Base-by-base conservation (phyloP, 805 yeast genomes). In the Metschnikowia bowlesiae region DNA sequence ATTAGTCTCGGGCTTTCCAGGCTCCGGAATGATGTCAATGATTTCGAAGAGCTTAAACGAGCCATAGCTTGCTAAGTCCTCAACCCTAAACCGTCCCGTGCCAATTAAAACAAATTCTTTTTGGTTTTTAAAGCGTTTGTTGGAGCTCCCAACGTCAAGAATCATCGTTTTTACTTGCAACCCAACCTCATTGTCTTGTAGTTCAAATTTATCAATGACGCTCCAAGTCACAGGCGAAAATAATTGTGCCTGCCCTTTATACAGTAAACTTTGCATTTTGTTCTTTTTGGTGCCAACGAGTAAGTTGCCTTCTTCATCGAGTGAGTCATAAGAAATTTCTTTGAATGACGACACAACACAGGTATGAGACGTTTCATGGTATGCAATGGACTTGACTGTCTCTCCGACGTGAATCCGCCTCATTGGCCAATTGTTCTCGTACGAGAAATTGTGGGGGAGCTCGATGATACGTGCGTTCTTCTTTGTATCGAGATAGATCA, bases 11-110 rank as follows among this genome's bases (percentile, higher is more conserved):
- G 97, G 96, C 51, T 77, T 79, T 0, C 85, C 90, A 0, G 92
- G 92, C 61, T 89, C 96, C 0, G 97, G 96, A 55, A 88, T 89
- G 64, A 90, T 85, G 51, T 84, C 90, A 48, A 86, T 83, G 31
- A 87, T 75, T 55, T 90, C 96, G 60, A 71, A 84, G 1, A 91
- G 70, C 50, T 81, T 81, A 67, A 89, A 86, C 1, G 84, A 73
- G 0, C 99, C 99, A 59, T 82, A 81, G 0, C 95, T 80, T 3
- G 88, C 79, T 52, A 85, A 69, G 67, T 90, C 96, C 62, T 92
- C 99, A 52, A 84, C 82, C 51, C 92, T 76, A 47, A 83, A 78
- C 48, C 77, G 73, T 0, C 94, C 86, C 2, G 91, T 80, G 1
- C 97, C 98, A n/a, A 85, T 73, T 0, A 89, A 83, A 8, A 94